A percentile compares a stretch with the other conserved stretches of the same genome.
These are phyloP conservation scores for Taphrina confusa DNA, from an alignment of 1,139 yeast species.

Conservation along the genomic window DNA sequence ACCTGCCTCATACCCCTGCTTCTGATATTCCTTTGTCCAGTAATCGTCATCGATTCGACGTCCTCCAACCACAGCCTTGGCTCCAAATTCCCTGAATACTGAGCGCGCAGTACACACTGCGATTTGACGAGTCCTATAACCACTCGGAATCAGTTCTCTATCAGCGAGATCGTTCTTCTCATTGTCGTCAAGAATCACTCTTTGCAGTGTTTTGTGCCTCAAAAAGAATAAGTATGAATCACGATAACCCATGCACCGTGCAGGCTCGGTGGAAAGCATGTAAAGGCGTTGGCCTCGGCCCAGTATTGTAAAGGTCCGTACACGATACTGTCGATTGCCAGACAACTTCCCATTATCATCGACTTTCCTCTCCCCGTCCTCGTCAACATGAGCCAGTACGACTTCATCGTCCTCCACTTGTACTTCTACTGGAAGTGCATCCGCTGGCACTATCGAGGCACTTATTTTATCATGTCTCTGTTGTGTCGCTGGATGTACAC, in stretches of 20 bases:
- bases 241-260: conserved; percentile 89
- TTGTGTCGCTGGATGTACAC: conserved; percentile 11
- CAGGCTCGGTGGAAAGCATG: conserved; percentile 95
- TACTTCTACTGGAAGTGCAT: conserved; percentile 46
- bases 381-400: conserved; percentile 68
- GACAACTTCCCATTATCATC: conserved; percentile 64
- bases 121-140: conserved; percentile 87
- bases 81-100: conserved; percentile 89
- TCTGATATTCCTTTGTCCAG: conserved; percentile 72
- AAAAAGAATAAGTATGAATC: conserved; percentile 90
- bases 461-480: conserved; percentile 11
- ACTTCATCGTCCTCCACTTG: conserved; percentile 76
- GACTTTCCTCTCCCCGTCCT: conserved; percentile 75
- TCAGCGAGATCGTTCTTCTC: conserved; percentile 83
- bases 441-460: conserved; percentile 20
- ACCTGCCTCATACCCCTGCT: conserved; percentile 73
- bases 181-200: conserved; percentile 70
- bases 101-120: conserved; percentile 90
- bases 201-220: conserved; percentile 71
- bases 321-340: conserved; percentile 78
- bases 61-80: conserved; percentile 77
- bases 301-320: conserved; percentile 74
- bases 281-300: conserved; percentile 73
- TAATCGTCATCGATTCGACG: conserved; percentile 82
- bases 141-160: conserved; percentile 79